Evolutionary conservation across 768 basidiomycete genomes (phyloP), one percentile per base, ranked within the genome.

Genomic region (Trametes elegans): DNA sequence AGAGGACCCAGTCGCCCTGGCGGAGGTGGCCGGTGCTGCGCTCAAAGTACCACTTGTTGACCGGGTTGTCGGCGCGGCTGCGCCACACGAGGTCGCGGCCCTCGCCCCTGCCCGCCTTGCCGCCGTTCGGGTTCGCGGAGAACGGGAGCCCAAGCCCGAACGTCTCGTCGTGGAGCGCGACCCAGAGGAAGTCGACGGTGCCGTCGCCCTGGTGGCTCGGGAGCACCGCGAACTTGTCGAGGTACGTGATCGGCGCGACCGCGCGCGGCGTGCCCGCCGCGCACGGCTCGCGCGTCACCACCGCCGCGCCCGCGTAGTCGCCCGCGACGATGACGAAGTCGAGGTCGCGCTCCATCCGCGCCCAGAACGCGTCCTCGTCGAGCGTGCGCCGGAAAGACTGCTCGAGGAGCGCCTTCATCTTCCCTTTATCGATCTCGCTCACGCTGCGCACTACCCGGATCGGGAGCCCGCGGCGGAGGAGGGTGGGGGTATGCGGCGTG

Each of bases 31-130:
- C 97, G 18, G 87, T 88, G 67, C 88, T 90, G 29, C 97, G 85
- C 66, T 99, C 97, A 61, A 93, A 98, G 73, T 99, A 99, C 97
- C 97, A 99, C 73, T 94, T 96, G 74, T 99, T 99, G 53, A 98
- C 85, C 0, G 94, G 95, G 70, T 99, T 99, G 73, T 97, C 80
- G 7, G 88, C 79, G 50, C 97, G 80, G 68, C 87, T 90, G 41
- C 97, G 83, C 97, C 97, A 99, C 34, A 99, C 93, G 55, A 99
- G 79, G 67, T 98, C 97, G 39, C 85, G 78, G n/a, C 95, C 94
- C 68, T 88, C 83, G 24, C 96, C 95, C 53, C 82, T 77, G 28
- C 96, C 97, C 49, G 87, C 84, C 64, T 90, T 87, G 13, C 97
- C 96, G 1, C 97, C 90, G 56, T 96, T 96, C 27, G 94, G 90